Percentiles rank a stretch among this genome's conserved stretches.
phyloP scores from a whole-genome alignment of 352 stramenopile species.

The Thalassiosira tumida region DNA sequence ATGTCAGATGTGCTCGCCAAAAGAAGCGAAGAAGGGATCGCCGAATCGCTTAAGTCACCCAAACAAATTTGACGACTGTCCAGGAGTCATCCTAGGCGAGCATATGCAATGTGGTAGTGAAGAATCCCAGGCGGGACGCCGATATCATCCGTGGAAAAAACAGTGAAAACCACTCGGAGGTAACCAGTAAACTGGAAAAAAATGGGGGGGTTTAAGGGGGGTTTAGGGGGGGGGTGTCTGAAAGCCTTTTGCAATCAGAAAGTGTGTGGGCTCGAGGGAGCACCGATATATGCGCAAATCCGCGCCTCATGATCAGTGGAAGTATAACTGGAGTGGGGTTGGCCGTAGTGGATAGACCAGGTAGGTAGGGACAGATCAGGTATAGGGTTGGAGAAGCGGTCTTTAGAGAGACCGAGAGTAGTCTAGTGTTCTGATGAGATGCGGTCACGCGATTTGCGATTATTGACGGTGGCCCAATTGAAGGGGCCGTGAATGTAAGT shows the following conservation, averaged over 20 bases:
- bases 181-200: not conserved
- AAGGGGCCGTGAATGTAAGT: constrained; percentile 36
- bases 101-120: no score
- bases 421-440: not conserved
- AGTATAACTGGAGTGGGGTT: not conserved
- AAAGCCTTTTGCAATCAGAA: not conserved
- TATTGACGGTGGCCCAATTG: not conserved
- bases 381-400: not conserved
- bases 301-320: not conserved
- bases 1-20: no score
- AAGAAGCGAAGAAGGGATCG: no score
- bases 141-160: not conserved
- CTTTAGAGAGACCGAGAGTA: not conserved
- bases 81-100: not conserved
- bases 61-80: not conserved
- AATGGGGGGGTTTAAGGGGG: not conserved
- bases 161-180: not conserved
- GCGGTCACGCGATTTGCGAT: not conserved
- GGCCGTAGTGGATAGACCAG: not conserved
- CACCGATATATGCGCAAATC: not conserved
- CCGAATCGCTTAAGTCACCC: not conserved
- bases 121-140: no score
- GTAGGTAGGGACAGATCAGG: not conserved
- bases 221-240: not conserved
- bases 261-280: not conserved